Evolutionary conservation across 1,139 yeast genomes (phyloP).

Genomic region (Oligophagozyma castellii): DNA sequence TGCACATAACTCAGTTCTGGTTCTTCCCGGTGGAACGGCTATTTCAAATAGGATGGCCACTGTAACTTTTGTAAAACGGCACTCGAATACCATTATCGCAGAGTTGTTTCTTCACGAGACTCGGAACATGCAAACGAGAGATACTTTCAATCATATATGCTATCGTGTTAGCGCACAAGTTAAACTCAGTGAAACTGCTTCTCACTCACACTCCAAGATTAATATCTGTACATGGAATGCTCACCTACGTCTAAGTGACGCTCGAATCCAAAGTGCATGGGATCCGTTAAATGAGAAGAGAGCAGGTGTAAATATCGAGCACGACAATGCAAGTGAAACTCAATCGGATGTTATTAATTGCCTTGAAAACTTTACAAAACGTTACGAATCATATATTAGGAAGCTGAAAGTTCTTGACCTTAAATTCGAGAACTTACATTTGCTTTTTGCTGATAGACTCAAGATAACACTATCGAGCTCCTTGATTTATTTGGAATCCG

Average conservation of each 20-base stretch:
- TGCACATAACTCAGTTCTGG: too few relatives aligned
- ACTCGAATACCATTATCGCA: too few relatives aligned
- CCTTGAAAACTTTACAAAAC: too few relatives aligned
- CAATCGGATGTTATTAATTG: background rate
- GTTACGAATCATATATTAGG: background rate
- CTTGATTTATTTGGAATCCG: constrained; percentile 14
- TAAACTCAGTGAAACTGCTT: background rate
- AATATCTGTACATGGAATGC: background rate
- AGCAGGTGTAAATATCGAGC: background rate
- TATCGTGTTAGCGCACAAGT: background rate
- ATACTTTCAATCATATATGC: background rate
- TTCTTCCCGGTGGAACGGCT: too few relatives aligned
- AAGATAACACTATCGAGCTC: constrained; percentile 16
- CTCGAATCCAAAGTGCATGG: background rate
- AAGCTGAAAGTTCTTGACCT: constrained; percentile 15
- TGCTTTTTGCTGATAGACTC: constrained; percentile 8
- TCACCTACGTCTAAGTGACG: background rate
- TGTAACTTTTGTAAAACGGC: too few relatives aligned
- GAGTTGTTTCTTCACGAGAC: background rate
- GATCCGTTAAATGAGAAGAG: background rate
- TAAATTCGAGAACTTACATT: constrained; percentile 17
- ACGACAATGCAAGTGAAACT: background rate
- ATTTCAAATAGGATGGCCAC: too few relatives aligned
- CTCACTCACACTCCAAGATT: background rate
- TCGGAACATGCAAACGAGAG: background rate